Conservation (phyloP, 176 grass and related monocot species). For the Hsuehochloa calcarea region DNA sequence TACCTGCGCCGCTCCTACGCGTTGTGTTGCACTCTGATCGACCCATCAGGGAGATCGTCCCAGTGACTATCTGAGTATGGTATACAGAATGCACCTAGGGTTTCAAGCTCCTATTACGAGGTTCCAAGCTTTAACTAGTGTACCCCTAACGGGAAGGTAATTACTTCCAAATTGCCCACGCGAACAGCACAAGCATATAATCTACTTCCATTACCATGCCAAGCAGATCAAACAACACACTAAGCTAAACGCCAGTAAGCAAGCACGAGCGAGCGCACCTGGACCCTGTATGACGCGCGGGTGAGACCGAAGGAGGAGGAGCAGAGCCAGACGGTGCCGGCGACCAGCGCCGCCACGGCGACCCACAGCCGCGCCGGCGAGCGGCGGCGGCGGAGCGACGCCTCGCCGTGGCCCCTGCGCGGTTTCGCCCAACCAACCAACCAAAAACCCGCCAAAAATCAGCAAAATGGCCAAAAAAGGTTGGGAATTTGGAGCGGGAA, state of each 20-base stretch:
- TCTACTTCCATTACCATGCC: not conserved
- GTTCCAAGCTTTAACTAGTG: not conserved
- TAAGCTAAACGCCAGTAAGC: not conserved
- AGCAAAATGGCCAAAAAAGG: not conserved
- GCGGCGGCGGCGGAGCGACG: constrained; percentile 19
- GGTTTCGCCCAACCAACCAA: not conserved
- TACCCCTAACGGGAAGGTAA: not conserved
- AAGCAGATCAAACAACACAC: constrained; percentile 5
- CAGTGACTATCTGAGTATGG: not conserved
- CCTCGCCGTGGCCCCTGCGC: constrained; percentile 15
- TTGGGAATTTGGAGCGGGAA: not conserved
- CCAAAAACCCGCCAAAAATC: not conserved
- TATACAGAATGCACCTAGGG: not conserved
- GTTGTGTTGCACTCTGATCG: not conserved
- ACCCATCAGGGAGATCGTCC: not conserved
- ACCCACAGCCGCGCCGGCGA: constrained; percentile 36
- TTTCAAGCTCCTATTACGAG: not conserved
- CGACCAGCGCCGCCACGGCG: constrained; percentile 32
- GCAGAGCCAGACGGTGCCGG: constrained; percentile 38
- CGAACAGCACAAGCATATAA: not conserved
- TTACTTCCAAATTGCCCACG: not conserved
- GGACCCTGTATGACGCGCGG: constrained; percentile 19
- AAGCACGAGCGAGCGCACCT: constrained; percentile 15
- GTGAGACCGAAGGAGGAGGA: constrained; percentile 38
- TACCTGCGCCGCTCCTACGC: not conserved